Evolutionary conservation across 164 flowering plant species (phyloP), one percentile per base, ranked within the genome.

Genomic region (Cinnamomum chago): DNA sequence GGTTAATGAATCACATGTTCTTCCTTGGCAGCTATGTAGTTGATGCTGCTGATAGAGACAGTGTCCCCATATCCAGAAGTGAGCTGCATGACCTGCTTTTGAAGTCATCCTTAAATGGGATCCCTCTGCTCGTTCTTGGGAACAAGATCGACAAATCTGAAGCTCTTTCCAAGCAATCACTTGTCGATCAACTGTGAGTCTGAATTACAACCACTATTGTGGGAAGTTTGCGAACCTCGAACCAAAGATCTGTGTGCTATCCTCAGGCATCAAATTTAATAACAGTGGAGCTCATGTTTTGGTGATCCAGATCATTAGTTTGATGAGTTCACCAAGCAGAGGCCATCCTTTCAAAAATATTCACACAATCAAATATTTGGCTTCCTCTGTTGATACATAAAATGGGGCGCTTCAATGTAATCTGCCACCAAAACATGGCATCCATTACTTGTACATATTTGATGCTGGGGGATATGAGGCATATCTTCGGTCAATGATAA

Each of bases 21-120:
- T 20, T 40, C 52, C 52, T 75, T 28, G 70, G 76, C 90, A 92
- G 98, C 64, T 94, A 90, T 81, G 97, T 94, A 17, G 93, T 92
- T 52, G 98, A 94, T 85, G 94, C 94, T 77, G 98, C 98, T 70
- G 98, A 94, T 81, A 81, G 97, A 78, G 98, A 91, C 71, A 83
- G 96, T 67, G 84, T 94, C 55, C 92, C 97, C 2, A 89, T 94
- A 73, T 77, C 98, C 35, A 82, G 85, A 72, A 89, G 88, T 71
- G 97, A 94, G 85, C 77, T 94, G 22, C 95, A 88, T 75, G 96
- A 91, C 52, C 88, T 94, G n/a, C 76, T 92, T 80, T 82, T 62
- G 47, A 94, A 92, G 73, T 92, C 92, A 13, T 87, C 98, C 24
- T 74, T 94, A 40, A 79, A 68, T 74, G 97, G 89, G 64, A 92